A percentile compares a stretch with the other conserved stretches of the same genome.
Evolutionary conservation across 192 early-diverging fungal species (phyloP).

Genomic region (Umbelopsis ramanniana): DNA sequence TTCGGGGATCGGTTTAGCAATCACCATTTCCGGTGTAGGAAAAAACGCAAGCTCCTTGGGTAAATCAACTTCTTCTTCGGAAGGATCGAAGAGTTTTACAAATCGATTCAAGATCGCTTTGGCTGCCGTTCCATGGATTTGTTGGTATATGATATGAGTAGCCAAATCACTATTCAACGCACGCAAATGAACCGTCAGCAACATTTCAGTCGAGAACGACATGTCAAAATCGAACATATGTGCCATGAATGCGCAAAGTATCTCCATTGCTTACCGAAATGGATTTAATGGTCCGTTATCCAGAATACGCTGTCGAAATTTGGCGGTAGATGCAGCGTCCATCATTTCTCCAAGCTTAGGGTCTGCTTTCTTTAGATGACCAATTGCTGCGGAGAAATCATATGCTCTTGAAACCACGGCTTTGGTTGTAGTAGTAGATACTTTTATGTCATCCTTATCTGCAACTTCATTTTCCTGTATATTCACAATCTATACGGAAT

Average conservation of each 20-base stretch:
- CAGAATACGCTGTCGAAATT: slow-evolving; percentile 41
- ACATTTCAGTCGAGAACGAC: neutral
- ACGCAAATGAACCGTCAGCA: neutral
- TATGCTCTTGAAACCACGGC: slow-evolving; percentile 1
- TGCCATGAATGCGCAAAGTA: too few relatives aligned
- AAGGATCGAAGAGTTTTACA: slow-evolving; percentile 53
- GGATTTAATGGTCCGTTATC: slow-evolving; percentile 28
- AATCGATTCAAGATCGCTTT: slow-evolving; percentile 60
- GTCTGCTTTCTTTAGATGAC: slow-evolving; percentile 49
- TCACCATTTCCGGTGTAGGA: slow-evolving; percentile 56
- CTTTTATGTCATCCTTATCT: neutral
- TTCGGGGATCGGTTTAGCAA: slow-evolving; percentile 31
- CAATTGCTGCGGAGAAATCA: slow-evolving; percentile 40
- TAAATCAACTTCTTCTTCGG: slow-evolving; percentile 19
- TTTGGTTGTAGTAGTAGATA: neutral
- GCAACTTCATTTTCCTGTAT: neutral
- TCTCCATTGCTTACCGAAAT: slow-evolving; percentile 29
- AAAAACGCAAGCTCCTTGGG: slow-evolving; percentile 37
- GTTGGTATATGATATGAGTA: slow-evolving; percentile 69
- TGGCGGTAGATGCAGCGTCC: slow-evolving; percentile 32
- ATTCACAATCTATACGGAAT: neutral
- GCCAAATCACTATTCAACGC: slow-evolving; percentile 34
- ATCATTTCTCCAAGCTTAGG: slow-evolving; percentile 48
- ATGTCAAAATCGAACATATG: too few relatives aligned
- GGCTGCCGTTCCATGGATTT: slow-evolving; percentile 72